These are phyloP conservation scores for Mycotypha africana DNA, from an alignment of 371 early-diverging fungal genomes.

Conservation along the genomic window DNA sequence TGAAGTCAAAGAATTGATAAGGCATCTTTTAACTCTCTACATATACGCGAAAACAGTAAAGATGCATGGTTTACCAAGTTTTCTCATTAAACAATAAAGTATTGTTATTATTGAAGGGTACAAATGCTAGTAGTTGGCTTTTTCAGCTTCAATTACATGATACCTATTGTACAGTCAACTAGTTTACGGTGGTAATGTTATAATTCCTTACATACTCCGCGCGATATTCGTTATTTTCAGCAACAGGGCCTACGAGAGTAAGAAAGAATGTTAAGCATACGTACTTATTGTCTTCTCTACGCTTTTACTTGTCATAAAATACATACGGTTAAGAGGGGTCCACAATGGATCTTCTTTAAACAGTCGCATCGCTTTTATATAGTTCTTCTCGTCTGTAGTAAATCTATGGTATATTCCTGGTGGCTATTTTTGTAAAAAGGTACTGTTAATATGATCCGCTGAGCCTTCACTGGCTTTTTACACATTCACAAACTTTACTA, in stretches of 20 bases:
- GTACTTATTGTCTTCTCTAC: too few relatives aligned
- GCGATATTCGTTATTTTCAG: constrained; percentile 35
- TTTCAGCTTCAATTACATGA: neutral
- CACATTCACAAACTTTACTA: constrained; percentile 44
- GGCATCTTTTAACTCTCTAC: too few relatives aligned
- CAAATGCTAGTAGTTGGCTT: too few relatives aligned
- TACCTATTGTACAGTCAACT: neutral
- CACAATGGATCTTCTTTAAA: constrained; percentile 94
- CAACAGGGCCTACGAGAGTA: constrained; percentile 26
- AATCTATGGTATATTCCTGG: constrained; percentile 97
- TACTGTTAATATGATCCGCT: too few relatives aligned
- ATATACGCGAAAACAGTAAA: neutral
- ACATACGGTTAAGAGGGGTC: constrained; percentile 88
- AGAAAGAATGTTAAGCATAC: neutral
- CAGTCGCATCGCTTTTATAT: constrained; percentile 85
- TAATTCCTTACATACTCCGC: constrained; percentile 25
- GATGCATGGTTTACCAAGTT: too few relatives aligned
- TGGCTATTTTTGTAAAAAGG: constrained; percentile 45
- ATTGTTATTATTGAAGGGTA: too few relatives aligned
- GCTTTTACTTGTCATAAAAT: neutral
- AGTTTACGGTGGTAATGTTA: constrained; percentile 16
- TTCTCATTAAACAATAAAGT: too few relatives aligned
- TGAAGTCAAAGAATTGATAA: too few relatives aligned
- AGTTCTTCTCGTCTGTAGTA: constrained; percentile 80
- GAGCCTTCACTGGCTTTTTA: neutral